phyloP scores from a whole-genome alignment of 176 grass and related monocot species.

The Bolboschoenus planiculmis region DNA sequence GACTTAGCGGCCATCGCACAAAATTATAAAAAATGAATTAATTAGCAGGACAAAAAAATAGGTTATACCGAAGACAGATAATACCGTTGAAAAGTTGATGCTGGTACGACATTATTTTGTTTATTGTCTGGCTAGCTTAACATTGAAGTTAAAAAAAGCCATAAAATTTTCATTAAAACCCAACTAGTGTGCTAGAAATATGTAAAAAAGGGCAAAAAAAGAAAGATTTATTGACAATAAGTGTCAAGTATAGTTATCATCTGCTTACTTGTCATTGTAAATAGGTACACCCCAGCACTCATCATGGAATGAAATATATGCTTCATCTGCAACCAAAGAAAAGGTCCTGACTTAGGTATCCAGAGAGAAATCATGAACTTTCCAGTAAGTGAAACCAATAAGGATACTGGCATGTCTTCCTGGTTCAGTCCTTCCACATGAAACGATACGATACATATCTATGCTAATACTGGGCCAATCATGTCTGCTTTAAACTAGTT shows the following conservation, averaged over 20 bases:
- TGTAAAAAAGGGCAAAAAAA: not conserved
- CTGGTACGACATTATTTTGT: not conserved
- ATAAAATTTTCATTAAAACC: not conserved
- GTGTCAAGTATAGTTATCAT: not conserved
- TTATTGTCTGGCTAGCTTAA: not conserved
- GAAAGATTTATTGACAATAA: not conserved
- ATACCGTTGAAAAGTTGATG: not conserved
- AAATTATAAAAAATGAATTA: not conserved
- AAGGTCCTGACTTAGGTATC: not conserved
- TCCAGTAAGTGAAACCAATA: not conserved
- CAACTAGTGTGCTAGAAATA: not conserved
- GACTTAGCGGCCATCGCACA: conserved; percentile 28
- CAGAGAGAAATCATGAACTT: not conserved
- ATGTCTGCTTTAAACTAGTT: not conserved
- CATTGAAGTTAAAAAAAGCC: not conserved
- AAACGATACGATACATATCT: not conserved
- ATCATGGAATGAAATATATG: conserved; percentile 79
- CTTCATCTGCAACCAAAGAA: conserved; percentile 55
- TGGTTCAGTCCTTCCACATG: conserved; percentile 13
- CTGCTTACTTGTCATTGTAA: conserved; percentile 73
- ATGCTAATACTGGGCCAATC: not conserved
- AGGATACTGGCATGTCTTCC: conserved; percentile 19
- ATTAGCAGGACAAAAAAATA: not conserved
- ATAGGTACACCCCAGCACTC: conserved; percentile 83
- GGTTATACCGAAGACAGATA: not conserved